Evolutionary conservation across 169 alveolate genomes (phyloP).

Genomic region (Plasmodium vivax): DNA sequence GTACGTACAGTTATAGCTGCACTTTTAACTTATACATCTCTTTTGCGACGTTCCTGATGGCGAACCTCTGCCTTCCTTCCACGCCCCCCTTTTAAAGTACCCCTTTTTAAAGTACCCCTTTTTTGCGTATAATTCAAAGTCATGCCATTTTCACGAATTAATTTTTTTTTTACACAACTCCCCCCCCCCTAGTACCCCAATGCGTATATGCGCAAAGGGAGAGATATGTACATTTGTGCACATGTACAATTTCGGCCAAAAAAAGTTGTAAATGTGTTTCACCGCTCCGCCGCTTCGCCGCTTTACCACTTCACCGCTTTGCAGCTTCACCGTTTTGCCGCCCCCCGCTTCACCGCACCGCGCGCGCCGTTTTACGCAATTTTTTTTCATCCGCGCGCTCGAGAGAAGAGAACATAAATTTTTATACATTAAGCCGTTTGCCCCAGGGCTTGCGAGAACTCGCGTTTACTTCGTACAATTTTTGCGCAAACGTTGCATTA

Average conservation of each 20-base stretch:
- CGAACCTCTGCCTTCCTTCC: neutral
- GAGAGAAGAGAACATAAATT: neutral
- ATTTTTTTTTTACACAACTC: slow-evolving; percentile 15
- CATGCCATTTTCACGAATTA: neutral
- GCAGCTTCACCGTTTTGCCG: neutral
- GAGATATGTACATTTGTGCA: slow-evolving; percentile 1
- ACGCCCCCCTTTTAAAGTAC: neutral
- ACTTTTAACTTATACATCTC: neutral
- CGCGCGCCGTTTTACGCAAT: neutral
- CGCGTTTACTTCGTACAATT: neutral
- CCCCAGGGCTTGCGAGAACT: neutral
- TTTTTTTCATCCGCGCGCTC: neutral
- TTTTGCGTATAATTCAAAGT: neutral
- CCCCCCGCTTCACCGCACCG: neutral
- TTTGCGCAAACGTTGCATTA: neutral
- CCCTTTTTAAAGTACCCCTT: neutral
- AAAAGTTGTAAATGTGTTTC: neutral
- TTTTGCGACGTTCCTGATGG: neutral
- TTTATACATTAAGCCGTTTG: neutral
- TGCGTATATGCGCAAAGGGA: neutral
- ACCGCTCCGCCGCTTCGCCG: neutral
- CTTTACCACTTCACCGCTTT: neutral
- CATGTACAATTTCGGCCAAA: neutral
- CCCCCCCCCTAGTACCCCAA: neutral
- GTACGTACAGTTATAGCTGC: neutral